phyloP scores from a whole-genome alignment of 306 rosid species.

The Clitoria ternatea region DNA sequence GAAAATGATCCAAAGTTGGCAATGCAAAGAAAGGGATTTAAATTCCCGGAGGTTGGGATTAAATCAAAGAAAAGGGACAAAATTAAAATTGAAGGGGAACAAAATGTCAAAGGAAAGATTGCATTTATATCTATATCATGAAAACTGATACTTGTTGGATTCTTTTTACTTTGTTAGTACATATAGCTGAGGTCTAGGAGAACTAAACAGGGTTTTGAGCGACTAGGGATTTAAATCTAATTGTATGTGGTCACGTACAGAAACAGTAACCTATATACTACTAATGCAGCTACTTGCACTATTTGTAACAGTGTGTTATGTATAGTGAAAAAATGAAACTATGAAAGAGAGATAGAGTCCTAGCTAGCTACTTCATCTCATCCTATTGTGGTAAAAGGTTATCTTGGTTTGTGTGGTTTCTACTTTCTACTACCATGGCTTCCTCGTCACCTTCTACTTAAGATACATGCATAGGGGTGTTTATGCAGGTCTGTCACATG shows the following conservation, averaged over 20 bases:
- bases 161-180: neutral
- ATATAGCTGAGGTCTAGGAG: too few species aligned
- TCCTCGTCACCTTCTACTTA: neutral
- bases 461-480: neutral
- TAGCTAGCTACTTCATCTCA: neutral
- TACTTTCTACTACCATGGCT: neutral
- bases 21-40: neutral
- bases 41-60: neutral
- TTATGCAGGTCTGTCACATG: neutral
- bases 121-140: neutral
- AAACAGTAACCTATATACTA: neutral
- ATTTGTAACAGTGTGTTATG: neutral
- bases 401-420: neutral
- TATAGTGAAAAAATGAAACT: too few species aligned
- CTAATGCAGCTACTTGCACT: neutral
- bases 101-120: neutral
- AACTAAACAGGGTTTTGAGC: too few species aligned
- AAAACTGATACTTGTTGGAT: neutral
- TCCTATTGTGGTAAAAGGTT: neutral
- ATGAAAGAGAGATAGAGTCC: neutral
- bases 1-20: too few species aligned
- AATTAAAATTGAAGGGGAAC: neutral
- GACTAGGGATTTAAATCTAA: too few species aligned
- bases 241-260: neutral
- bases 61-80: constrained; percentile 9